phyloP scores from a whole-genome alignment of 345 rosid genomes.

The Crucihimalaya himalaica region DNA sequence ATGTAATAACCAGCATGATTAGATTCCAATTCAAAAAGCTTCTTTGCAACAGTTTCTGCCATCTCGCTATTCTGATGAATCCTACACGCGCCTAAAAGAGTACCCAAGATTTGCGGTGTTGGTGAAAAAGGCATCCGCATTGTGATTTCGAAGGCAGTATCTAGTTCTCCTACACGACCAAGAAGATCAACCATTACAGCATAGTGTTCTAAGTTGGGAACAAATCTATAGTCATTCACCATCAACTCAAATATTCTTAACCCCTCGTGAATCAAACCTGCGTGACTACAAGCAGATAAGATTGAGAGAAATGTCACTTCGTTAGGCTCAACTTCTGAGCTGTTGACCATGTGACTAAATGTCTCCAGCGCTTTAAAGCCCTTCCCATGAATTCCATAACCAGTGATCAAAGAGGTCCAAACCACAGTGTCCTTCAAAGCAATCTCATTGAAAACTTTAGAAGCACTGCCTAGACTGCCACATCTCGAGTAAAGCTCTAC shows the following conservation, averaged over 20 bases:
- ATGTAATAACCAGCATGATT: conserved; percentile 59
- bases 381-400: conserved; percentile 56
- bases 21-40: conserved; percentile 50
- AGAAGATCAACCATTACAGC: conserved; percentile 67
- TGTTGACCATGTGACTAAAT: conserved; percentile 45
- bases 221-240: conserved; percentile 41
- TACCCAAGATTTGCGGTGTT: conserved; percentile 52
- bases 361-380: conserved; percentile 47
- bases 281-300: conserved; percentile 64
- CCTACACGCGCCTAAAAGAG: conserved; percentile 65
- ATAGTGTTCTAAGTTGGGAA: conserved; percentile 52
- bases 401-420: conserved; percentile 64
- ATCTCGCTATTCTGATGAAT: conserved; percentile 54
- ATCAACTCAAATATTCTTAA: conserved; percentile 49
- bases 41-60: conserved; percentile 52
- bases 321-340: conserved; percentile 48
- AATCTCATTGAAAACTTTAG: conserved; percentile 45
- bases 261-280: conserved; percentile 55
- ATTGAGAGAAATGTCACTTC: conserved; percentile 54
- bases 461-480: conserved; percentile 49
- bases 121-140: conserved; percentile 48
- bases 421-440: conserved; percentile 52
- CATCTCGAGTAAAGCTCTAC: conserved; percentile 63
- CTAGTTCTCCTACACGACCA: conserved; percentile 54
- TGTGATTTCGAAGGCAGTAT: conserved; percentile 46